These are phyloP conservation scores for Dalbergia cochinchinensis DNA, from an alignment of 306 rosid species.

Conservation along the genomic window DNA sequence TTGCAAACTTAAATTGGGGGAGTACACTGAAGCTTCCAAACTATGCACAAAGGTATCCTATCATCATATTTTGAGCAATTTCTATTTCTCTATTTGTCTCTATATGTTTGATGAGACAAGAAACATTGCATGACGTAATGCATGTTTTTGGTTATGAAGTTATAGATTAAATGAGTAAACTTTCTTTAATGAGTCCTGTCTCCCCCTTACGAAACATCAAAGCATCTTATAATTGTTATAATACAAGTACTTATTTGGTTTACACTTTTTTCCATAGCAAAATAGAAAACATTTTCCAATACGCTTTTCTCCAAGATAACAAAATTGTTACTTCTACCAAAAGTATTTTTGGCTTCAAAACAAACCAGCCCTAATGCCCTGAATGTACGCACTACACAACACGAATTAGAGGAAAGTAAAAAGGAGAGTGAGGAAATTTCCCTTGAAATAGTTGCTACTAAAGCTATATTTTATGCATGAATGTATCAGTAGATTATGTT, in stretches of 20 bases:
- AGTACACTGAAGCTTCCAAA: conserved; percentile 56
- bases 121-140: conserved; percentile 6
- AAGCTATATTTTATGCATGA: neutral
- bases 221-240: neutral
- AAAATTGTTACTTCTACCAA: too few species aligned
- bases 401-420: neutral
- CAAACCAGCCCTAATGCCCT: neutral
- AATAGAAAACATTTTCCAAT: too few species aligned
- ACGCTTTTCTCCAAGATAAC: too few species aligned
- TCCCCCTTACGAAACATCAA: neutral
- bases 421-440: too few species aligned
- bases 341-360: too few species aligned
- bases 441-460: neutral
- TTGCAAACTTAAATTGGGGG: conserved; percentile 66
- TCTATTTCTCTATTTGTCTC: neutral
- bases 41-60: conserved; percentile 63
- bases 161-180: neutral
- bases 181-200: neutral
- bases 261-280: too few species aligned
- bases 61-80: conserved; percentile 1
- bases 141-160: neutral
- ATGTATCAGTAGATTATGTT: neutral
- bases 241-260: neutral
- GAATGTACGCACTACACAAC: neutral
- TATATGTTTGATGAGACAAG: neutral